Evolutionary conservation across 495 filamentous ascomycete genomes (phyloP).

Genomic region (Aspergillus funiculosus): DNA sequence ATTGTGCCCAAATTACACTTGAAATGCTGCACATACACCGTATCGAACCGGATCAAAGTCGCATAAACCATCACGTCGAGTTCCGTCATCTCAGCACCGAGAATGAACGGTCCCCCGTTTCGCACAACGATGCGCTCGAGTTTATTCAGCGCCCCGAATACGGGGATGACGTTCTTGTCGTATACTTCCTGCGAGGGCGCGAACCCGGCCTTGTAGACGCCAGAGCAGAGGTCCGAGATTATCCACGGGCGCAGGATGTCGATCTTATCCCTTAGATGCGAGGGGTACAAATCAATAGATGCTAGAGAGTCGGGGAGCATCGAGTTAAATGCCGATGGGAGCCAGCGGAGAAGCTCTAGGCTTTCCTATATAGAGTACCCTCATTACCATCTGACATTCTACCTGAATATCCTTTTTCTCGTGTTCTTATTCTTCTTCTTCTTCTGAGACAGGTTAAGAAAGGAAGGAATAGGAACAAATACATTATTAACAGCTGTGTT

Average conservation of each 20-base stretch:
- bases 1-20: constrained; percentile 52
- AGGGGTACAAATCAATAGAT: constrained; percentile 42
- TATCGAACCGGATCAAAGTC: constrained; percentile 47
- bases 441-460: neutral
- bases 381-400: neutral
- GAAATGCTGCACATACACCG: constrained; percentile 53
- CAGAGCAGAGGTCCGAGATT: constrained; percentile 40
- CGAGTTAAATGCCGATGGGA: constrained; percentile 44
- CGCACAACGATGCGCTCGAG: constrained; percentile 41
- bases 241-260: constrained; percentile 43
- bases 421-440: too few species aligned
- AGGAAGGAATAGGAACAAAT: neutral
- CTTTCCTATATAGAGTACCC: constrained; percentile 32
- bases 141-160: constrained; percentile 49
- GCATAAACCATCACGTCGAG: constrained; percentile 47
- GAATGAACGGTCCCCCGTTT: constrained; percentile 43
- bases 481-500: constrained; percentile 46
- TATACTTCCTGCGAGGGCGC: constrained; percentile 44
- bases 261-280: constrained; percentile 35
- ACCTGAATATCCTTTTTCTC: too few species aligned
- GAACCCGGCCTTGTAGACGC: constrained; percentile 54
- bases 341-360: constrained; percentile 46
- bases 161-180: constrained; percentile 34
- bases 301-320: constrained; percentile 28
- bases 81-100: constrained; percentile 45